phyloP scores from a whole-genome alignment of 139 green algal genomes.

The Picochlorum sp. region DNA sequence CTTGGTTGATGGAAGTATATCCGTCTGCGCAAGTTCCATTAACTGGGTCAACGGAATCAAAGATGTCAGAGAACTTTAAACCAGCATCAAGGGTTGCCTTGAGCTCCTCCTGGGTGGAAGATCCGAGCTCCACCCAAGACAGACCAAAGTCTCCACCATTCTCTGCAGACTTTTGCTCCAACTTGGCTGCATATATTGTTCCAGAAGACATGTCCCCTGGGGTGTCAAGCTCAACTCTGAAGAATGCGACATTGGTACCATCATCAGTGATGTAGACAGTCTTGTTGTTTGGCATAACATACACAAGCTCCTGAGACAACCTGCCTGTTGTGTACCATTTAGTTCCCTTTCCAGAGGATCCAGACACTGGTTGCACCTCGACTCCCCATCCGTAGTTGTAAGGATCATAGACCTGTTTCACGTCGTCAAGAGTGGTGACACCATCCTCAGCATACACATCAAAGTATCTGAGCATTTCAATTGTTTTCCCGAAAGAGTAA shows the following conservation, averaged over 20 bases:
- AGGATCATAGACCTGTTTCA: conserved; percentile 15
- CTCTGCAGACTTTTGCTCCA: conserved; percentile 7
- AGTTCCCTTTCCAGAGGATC: neutral
- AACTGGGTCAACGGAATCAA: conserved; percentile 18
- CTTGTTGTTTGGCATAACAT: conserved; percentile 33
- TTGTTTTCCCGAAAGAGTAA: neutral
- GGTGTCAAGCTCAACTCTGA: conserved; percentile 12
- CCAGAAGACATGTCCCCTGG: conserved; percentile 18
- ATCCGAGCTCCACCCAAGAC: conserved; percentile 24
- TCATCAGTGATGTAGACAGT: conserved; percentile 45
- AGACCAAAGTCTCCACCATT: conserved; percentile 19
- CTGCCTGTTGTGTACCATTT: conserved; percentile 32
- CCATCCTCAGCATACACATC: conserved; percentile 10
- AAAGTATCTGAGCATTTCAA: conserved; percentile 16
- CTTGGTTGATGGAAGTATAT: conserved; percentile 25
- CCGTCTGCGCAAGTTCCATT: conserved; percentile 29
- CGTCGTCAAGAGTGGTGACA: conserved; percentile 3
- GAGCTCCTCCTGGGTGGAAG: conserved; percentile 16
- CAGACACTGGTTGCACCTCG: neutral
- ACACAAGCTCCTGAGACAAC: conserved; percentile 20
- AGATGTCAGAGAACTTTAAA: conserved; percentile 38
- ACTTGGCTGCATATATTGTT: conserved; percentile 12
- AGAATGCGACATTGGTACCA: conserved; percentile 22
- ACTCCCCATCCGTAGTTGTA: conserved; percentile 22
- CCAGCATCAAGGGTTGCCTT: neutral